Evolutionary conservation across 768 basidiomycete species (phyloP).

Genomic region (Tulasnella sp.): DNA sequence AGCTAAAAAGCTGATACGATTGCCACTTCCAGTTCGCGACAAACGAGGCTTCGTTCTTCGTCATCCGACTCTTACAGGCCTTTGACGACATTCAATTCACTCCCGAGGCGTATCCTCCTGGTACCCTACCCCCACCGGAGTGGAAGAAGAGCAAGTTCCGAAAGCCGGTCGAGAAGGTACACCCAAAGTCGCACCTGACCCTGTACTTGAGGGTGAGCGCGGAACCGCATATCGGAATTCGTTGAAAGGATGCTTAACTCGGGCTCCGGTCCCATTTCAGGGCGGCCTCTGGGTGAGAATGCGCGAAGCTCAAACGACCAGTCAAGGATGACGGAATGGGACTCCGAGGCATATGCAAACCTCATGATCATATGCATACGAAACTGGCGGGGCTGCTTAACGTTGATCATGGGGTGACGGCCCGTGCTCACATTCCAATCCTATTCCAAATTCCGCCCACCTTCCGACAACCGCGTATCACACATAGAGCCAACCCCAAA

Average conservation of each 20-base stretch:
- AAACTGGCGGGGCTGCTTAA: not conserved
- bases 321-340: not conserved
- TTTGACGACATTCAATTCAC: conserved; percentile 51
- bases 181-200: conserved; percentile 53
- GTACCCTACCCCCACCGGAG: conserved; percentile 46
- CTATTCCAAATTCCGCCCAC: not conserved
- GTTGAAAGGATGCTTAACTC: not conserved
- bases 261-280: not conserved
- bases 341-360: not conserved
- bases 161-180: conserved; percentile 45
- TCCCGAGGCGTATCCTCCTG: conserved; percentile 47
- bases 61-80: conserved; percentile 53
- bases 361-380: not conserved
- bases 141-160: conserved; percentile 39
- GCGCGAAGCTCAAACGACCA: not conserved
- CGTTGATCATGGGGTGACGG: not conserved
- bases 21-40: conserved; percentile 71
- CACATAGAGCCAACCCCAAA: not conserved
- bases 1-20: no score
- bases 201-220: conserved; percentile 47
- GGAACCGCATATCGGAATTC: not conserved
- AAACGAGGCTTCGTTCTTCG: conserved; percentile 62
- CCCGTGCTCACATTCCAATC: not conserved
- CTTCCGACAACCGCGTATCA: not conserved
- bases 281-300: not conserved